phyloP scores from a whole-genome alignment of 2,329 filamentous ascomycete genomes.

The Talaromyces marneffei region DNA sequence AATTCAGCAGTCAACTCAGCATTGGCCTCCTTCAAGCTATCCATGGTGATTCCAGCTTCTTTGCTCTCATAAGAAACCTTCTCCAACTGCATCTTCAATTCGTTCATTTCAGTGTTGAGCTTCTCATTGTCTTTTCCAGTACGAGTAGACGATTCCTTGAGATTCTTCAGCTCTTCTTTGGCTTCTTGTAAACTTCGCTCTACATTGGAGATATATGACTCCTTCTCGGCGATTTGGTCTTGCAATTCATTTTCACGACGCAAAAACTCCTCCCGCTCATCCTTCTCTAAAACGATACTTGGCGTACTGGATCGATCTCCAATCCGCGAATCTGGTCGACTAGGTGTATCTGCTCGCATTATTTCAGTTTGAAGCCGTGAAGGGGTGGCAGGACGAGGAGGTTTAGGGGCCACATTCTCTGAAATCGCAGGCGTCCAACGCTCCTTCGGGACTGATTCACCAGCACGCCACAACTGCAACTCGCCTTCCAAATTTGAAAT shows the following conservation, averaged over 20 bases:
- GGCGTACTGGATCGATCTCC: constrained; percentile 84
- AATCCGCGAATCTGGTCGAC: constrained; percentile 58
- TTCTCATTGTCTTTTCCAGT: constrained; percentile 86
- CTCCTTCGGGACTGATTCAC: constrained; percentile 83
- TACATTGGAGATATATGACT: constrained; percentile 69
- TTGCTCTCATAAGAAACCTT: constrained; percentile 93
- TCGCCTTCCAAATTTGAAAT: constrained; percentile 78
- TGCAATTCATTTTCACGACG: constrained; percentile 94
- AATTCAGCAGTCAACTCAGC: constrained; percentile 84
- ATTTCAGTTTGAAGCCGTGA: constrained; percentile 38
- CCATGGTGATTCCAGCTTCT: constrained; percentile 96
- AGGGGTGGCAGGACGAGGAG: constrained; percentile 38
- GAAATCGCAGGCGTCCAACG: constrained; percentile 69
- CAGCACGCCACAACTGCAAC: constrained; percentile 77
- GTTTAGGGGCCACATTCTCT: constrained; percentile 47
- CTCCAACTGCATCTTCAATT: constrained; percentile 94
- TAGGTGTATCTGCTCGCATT: constrained; percentile 52
- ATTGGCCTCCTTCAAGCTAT: constrained; percentile 93
- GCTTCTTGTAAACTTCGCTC: constrained; percentile 77
- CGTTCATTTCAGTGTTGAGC: constrained; percentile 78
- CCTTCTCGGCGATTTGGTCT: constrained; percentile 90
- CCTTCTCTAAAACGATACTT: constrained; percentile 82
- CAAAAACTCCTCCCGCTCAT: constrained; percentile 93
- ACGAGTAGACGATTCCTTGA: constrained; percentile 81
- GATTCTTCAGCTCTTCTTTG: constrained; percentile 75